A percentile compares a stretch with the other conserved stretches of the same genome.
Evolutionary conservation across 805 yeast genomes (phyloP).

Genomic region (Spencermartinsiella europaea): DNA sequence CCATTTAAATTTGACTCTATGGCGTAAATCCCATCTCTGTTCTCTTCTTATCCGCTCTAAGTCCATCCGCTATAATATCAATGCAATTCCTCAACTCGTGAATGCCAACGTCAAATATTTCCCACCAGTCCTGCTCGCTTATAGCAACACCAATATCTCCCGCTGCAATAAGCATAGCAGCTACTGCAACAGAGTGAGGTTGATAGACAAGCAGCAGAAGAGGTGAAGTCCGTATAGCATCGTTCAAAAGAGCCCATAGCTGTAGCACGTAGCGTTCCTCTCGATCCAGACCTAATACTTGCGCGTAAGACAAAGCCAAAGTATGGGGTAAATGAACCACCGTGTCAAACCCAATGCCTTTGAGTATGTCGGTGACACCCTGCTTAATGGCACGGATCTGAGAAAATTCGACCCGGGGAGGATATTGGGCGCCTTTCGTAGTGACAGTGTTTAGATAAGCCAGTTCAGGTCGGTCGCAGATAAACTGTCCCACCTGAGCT

Average conservation of each 20-base stretch:
- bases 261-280: slow-evolving; percentile 1
- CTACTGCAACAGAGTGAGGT: slow-evolving; percentile 17
- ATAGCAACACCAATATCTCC: slow-evolving; percentile 2
- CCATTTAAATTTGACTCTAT: too few species aligned
- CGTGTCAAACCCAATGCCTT: slow-evolving; percentile 14
- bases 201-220: slow-evolving; percentile 12
- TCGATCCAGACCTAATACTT: slow-evolving; percentile 13
- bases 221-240: slow-evolving; percentile 12
- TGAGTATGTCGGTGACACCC: slow-evolving; percentile 12
- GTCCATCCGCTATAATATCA: slow-evolving; percentile 7
- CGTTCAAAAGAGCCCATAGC: slow-evolving; percentile 14
- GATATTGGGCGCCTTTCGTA: neutral
- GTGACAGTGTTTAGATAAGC: neutral
- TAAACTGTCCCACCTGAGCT: neutral
- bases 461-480: neutral
- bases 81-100: slow-evolving; percentile 13
- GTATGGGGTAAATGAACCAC: slow-evolving; percentile 12
- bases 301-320: slow-evolving; percentile 16
- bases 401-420: neutral
- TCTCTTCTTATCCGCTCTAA: neutral
- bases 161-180: slow-evolving; percentile 15
- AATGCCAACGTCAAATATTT: slow-evolving; percentile 16
- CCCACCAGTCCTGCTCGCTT: slow-evolving; percentile 16
- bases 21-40: too few species aligned
- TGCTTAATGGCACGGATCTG: neutral